Conservation (phyloP, 2,329 filamentous ascomycete genomes). For the Monosporascus sp. region DNA sequence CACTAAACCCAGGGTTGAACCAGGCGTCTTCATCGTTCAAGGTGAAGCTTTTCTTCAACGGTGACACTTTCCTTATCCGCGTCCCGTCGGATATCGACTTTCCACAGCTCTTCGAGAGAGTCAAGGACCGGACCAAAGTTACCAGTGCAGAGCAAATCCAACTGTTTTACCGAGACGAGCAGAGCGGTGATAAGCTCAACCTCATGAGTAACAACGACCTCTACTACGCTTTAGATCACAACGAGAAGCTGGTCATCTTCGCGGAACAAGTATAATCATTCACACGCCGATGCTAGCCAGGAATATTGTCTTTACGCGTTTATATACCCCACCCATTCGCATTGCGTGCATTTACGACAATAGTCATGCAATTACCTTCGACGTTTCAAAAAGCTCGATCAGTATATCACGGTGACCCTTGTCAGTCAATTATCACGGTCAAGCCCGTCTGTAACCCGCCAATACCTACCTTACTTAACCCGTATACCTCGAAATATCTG, state of each 20-base stretch:
- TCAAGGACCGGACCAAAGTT: slow-evolving; percentile 78
- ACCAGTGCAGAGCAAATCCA: slow-evolving; percentile 62
- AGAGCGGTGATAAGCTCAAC: slow-evolving; percentile 65
- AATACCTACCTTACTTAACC: not conserved
- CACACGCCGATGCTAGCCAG: slow-evolving; percentile 8
- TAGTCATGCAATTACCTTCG: slow-evolving; percentile 6
- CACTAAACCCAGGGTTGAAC: slow-evolving; percentile 44
- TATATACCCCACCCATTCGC: slow-evolving; percentile 20
- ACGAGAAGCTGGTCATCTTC: slow-evolving; percentile 80
- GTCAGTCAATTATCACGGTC: not conserved
- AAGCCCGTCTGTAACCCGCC: not conserved
- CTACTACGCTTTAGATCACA: slow-evolving; percentile 71
- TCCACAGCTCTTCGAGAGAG: slow-evolving; percentile 73
- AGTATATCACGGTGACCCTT: slow-evolving; percentile 1
- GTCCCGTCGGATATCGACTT: slow-evolving; percentile 77
- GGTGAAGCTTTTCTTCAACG: slow-evolving; percentile 90
- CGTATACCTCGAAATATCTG: not conserved
- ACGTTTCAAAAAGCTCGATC: not conserved
- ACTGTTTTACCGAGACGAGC: slow-evolving; percentile 82
- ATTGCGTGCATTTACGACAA: slow-evolving; percentile 19
- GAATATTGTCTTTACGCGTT: slow-evolving; percentile 13
- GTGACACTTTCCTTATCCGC: slow-evolving; percentile 86
- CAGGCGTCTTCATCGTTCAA: slow-evolving; percentile 58
- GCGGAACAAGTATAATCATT: slow-evolving; percentile 47
- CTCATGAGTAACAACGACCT: slow-evolving; percentile 78